These are phyloP conservation scores for Rosa persica DNA, from an alignment of 306 rosid genomes.

Conservation along the genomic window DNA sequence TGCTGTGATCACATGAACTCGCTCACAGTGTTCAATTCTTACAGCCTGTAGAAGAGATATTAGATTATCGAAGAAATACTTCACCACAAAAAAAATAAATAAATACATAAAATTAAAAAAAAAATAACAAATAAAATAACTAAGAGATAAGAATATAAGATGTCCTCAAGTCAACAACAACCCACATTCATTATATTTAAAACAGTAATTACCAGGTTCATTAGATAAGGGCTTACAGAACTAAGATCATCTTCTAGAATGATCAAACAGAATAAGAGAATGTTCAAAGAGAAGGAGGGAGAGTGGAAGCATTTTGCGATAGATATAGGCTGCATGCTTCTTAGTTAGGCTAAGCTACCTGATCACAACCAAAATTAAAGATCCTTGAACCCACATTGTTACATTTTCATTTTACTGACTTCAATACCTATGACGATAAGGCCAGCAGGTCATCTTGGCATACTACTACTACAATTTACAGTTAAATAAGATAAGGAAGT, in stretches of 20 bases:
- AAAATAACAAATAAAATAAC: not conserved
- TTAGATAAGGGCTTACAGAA: not conserved
- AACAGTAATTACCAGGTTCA: not conserved
- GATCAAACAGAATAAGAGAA: not conserved
- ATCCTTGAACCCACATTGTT: not conserved
- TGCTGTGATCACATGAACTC: slow-evolving; percentile 93
- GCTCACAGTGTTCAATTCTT: slow-evolving; percentile 95
- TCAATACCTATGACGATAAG: not conserved
- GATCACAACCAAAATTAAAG: not conserved
- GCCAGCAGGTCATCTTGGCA: not conserved
- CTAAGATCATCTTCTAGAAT: not conserved
- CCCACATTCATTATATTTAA: not conserved
- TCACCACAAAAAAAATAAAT: too few species aligned
- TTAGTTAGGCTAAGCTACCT: not conserved
- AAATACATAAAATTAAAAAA: too few species aligned
- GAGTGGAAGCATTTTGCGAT: not conserved
- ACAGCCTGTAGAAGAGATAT: slow-evolving; percentile 70
- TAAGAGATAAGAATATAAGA: not conserved
- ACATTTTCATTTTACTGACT: not conserved
- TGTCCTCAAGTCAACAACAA: slow-evolving; percentile 4
- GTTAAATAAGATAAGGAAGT: not conserved
- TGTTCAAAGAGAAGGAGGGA: not conserved
- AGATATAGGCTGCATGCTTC: not conserved
- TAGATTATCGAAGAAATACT: not conserved
- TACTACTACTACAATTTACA: not conserved